These are phyloP conservation scores for Camellia lanceoleosa DNA, from an alignment of 148 eudicot genomes.

Conservation along the genomic window DNA sequence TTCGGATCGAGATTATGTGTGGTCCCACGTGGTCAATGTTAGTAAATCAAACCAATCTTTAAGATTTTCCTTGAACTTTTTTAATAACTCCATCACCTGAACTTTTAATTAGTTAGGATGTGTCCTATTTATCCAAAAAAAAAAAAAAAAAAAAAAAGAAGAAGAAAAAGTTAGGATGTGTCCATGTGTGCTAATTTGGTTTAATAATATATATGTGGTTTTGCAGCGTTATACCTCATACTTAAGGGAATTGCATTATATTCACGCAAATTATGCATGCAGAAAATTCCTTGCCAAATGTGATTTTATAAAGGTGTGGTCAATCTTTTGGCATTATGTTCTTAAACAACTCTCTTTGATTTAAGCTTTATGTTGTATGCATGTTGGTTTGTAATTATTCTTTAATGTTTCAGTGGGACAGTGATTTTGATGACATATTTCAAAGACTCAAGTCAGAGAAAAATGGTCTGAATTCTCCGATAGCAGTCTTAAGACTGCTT, in stretches of 20 bases:
- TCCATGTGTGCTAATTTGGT: too few species aligned
- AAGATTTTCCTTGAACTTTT: too few species aligned
- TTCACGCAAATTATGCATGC: not conserved
- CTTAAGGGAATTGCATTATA: not conserved
- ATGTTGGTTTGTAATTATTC: not conserved
- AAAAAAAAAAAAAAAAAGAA: too few species aligned
- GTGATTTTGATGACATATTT: not conserved
- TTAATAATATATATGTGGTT: not conserved
- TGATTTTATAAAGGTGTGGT: constrained; percentile 4
- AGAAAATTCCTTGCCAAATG: not conserved
- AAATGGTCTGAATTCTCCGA: not conserved
- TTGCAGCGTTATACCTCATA: not conserved
- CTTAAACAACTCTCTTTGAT: not conserved
- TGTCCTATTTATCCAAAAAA: too few species aligned
- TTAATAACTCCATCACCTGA: too few species aligned
- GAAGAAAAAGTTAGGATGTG: too few species aligned
- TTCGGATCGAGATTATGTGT: too few species aligned
- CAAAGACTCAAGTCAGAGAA: not conserved
- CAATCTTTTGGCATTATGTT: not conserved
- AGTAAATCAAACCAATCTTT: too few species aligned
- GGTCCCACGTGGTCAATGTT: too few species aligned
- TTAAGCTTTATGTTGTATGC: not conserved
- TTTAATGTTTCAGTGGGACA: not conserved
- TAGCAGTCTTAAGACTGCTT: not conserved
- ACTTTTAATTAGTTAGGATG: too few species aligned